A percentile compares a stretch with the other conserved stretches of the same genome.
These are phyloP conservation scores for Pseudofabraea citricarpa DNA, from an alignment of 2,329 filamentous ascomycete species.

Conservation along the genomic window DNA sequence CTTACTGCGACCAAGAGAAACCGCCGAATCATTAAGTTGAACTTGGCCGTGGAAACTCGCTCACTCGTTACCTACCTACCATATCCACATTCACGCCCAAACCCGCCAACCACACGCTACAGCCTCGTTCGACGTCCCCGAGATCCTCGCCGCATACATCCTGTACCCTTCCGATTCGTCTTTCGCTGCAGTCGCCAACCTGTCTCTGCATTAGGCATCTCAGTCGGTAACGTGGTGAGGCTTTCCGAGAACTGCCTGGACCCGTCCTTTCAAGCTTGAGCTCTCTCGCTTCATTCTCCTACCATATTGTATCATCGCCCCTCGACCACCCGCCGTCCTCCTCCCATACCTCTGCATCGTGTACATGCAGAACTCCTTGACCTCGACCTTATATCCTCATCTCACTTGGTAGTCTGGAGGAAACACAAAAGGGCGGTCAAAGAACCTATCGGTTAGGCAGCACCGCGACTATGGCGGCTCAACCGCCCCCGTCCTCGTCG, in stretches of 20 bases:
- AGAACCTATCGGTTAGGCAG: conserved; percentile 8
- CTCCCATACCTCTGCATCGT: conserved; percentile 10
- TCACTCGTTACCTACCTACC: neutral
- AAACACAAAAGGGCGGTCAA: conserved; percentile 12
- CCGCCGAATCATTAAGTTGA: neutral
- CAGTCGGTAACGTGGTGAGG: neutral
- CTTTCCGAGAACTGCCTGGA: neutral
- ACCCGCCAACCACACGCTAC: neutral
- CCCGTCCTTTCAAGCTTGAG: neutral
- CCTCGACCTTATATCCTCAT: conserved; percentile 28
- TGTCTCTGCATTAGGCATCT: neutral
- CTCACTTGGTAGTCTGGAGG: conserved; percentile 27
- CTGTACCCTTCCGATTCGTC: conserved; percentile 1
- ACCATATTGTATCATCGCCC: neutral
- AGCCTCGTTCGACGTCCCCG: neutral
- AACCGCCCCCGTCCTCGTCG: conserved; percentile 35
- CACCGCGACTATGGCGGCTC: conserved; percentile 32
- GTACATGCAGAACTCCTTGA: conserved; percentile 32
- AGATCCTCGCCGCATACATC: conserved; percentile 1
- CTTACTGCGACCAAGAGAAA: neutral
- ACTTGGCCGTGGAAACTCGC: neutral
- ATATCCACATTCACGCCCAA: neutral
- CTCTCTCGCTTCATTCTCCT: neutral
- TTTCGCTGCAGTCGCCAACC: neutral
- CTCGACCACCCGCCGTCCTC: conserved; percentile 5